Base-by-base conservation (phyloP, 306 rosid species). In the Pachyrhizus erosus region DNA sequence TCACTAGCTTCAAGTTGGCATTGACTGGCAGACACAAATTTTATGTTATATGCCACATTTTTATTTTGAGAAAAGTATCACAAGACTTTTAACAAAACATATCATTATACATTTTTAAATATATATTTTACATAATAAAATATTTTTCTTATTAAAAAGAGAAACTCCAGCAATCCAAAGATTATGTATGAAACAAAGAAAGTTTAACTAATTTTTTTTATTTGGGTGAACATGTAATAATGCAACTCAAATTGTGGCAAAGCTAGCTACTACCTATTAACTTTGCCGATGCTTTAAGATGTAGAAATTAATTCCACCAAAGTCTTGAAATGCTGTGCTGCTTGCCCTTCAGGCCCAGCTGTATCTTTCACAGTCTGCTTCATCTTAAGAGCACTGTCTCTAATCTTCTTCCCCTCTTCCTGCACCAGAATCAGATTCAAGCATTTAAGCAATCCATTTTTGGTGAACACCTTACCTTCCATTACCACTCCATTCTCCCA, bases 401-500 rank as follows among this genome's bases (percentile, higher is more conserved):
- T 70, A 13, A 70, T 42, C 57, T 15, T 71, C 42, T 71, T 48
- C 20, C 76, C 61, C 2, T 71, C 60, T 46, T 71, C 42, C 26
- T 15, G 14, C 60, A 15, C 76, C 26, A 71, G 24, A 27, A 71
- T 48, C 43, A 46, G 24, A 46, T 71, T 71, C 40, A 71, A 46
- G 76, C 60, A 46, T 26, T 46, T 71, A 26, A 26, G 14, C 60
- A 71, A 27, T 9, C 76, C 76, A 48, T 17, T 15, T 48, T 48
- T 71, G 15, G 24, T 71, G 60, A 71, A 46, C 7, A 71, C 26
- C 26, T 52, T 71, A 9, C 76, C 76, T 71, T 71, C 76, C 29
- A 71, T 17, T 3, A 27, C 26, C 26, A 46, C 26, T 3, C 76
- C 61, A 71, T 7, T 71, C 61, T 48, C 76, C 76, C 58, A 45